Percentiles rank a stretch among this genome's conserved stretches.
These are phyloP conservation scores for Pleurotus ostreatus DNA, from an alignment of 768 basidiomycete species.

Conservation along the genomic window DNA sequence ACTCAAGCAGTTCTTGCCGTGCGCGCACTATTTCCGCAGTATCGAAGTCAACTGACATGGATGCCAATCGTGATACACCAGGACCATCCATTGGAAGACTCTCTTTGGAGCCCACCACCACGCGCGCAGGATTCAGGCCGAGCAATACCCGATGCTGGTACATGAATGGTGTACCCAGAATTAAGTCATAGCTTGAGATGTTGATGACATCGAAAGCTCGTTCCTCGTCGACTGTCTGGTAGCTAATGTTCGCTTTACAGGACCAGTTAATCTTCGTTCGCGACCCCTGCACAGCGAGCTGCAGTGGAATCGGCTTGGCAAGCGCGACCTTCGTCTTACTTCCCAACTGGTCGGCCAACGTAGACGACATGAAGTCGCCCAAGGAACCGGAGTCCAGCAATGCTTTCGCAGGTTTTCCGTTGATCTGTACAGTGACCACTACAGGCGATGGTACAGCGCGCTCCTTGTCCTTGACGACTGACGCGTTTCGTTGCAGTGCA, in stretches of 20 bases:
- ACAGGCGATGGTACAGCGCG: slow-evolving; percentile 26
- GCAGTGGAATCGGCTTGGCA: slow-evolving; percentile 26
- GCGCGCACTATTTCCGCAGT: slow-evolving; percentile 10
- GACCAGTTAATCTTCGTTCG: slow-evolving; percentile 29
- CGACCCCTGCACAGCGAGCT: slow-evolving; percentile 39
- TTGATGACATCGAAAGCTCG: slow-evolving; percentile 33
- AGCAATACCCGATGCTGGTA: slow-evolving; percentile 24
- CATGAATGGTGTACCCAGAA: slow-evolving; percentile 36
- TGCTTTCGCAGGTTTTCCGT: slow-evolving; percentile 27
- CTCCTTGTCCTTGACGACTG: slow-evolving; percentile 14
- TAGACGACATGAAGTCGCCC: slow-evolving; percentile 37
- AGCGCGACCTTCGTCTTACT: slow-evolving; percentile 18
- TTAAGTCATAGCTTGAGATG: slow-evolving; percentile 33
- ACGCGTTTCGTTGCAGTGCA: slow-evolving; percentile 21
- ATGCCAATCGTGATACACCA: not conserved
- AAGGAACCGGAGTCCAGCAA: slow-evolving; percentile 34
- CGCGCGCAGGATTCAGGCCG: slow-evolving; percentile 21
- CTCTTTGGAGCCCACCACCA: slow-evolving; percentile 20
- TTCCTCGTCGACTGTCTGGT: slow-evolving; percentile 28
- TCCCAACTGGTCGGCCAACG: slow-evolving; percentile 32
- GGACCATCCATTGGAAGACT: slow-evolving; percentile 17
- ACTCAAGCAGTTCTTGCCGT: slow-evolving; percentile 14
- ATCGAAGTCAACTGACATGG: no score
- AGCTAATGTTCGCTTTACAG: slow-evolving; percentile 21
- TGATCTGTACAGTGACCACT: slow-evolving; percentile 24